These are phyloP conservation scores for Rhodotorula sphaerocarpa DNA, from an alignment of 768 basidiomycete genomes.

Conservation along the genomic window DNA sequence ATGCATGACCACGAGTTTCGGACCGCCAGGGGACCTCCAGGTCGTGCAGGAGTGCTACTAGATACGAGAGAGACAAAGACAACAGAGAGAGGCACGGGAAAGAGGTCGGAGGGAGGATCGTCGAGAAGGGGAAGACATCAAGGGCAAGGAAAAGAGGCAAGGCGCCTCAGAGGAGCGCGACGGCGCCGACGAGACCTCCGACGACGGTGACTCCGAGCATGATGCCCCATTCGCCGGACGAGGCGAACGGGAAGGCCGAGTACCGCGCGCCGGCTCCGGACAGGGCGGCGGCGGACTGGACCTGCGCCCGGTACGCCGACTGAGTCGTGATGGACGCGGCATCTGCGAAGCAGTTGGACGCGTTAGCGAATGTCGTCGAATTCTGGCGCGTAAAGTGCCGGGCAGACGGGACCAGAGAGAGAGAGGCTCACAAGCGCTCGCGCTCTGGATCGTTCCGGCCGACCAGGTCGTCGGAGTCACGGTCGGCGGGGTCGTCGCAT, in stretches of 20 bases:
- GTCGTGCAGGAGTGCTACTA: no score
- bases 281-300: background rate
- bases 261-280: background rate
- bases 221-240: constrained; percentile 9
- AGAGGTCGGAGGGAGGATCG: background rate
- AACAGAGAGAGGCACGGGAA: background rate
- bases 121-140: background rate
- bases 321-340: constrained; percentile 14
- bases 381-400: background rate
- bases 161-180: constrained; percentile 17
- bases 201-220: constrained; percentile 14
- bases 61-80: no score
- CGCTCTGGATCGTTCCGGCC: background rate
- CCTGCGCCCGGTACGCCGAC: background rate
- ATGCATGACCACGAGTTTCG: no score
- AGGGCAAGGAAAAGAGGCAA: background rate
- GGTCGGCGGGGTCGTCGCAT: constrained; percentile 22
- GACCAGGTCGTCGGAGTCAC: constrained; percentile 16
- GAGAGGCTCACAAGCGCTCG: background rate
- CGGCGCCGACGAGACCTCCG: constrained; percentile 22
- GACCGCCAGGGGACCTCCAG: no score
- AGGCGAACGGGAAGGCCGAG: background rate
- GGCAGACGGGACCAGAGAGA: background rate
- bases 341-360: background rate
- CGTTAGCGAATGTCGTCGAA: background rate